phyloP scores from a whole-genome alignment of 2,329 filamentous ascomycete species.

The Dactylellina leptospora region DNA sequence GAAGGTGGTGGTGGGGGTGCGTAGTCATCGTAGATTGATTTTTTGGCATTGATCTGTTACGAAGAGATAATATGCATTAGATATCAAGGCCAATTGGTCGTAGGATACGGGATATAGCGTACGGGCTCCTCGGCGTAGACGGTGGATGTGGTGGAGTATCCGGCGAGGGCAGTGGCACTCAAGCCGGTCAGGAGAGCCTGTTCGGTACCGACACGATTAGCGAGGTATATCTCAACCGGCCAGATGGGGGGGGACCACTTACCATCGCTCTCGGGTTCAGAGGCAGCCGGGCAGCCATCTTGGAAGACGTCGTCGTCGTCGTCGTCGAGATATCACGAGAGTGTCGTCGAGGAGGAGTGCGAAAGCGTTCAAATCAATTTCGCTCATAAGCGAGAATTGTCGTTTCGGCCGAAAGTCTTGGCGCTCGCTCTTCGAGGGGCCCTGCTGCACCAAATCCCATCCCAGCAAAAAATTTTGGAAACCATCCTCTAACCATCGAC shows the following conservation, averaged over 20 bases:
- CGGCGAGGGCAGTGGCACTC: conserved; percentile 43
- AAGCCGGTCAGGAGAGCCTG: conserved; percentile 48
- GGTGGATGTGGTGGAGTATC: conserved; percentile 38
- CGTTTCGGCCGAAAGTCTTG: conserved; percentile 27
- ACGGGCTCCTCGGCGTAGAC: conserved; percentile 51
- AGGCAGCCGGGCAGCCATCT: conserved; percentile 52
- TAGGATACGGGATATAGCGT: conserved; percentile 8
- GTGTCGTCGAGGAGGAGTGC: background rate
- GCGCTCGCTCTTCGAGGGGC: conserved; percentile 35
- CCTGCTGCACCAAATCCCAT: conserved; percentile 22
- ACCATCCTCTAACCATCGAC: conserved; percentile 2
- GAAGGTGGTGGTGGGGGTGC: conserved; percentile 58
- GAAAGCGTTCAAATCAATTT: conserved; percentile 11
- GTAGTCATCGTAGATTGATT: conserved; percentile 80
- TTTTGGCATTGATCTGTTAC: conserved; percentile 64
- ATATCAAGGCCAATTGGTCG: conserved; percentile 1
- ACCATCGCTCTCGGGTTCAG: conserved; percentile 48
- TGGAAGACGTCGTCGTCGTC: too few species aligned
- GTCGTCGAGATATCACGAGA: conserved; percentile 19
- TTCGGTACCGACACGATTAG: conserved; percentile 11
- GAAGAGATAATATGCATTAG: conserved; percentile 1
- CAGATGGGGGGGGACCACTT: background rate
- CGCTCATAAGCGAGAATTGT: conserved; percentile 32
- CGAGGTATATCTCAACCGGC: background rate
- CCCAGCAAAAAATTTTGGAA: conserved; percentile 46